Percentiles rank a stretch among this genome's conserved stretches.
phyloP scores from a whole-genome alignment of 345 rosid species.

The Corchorus capsularis region DNA sequence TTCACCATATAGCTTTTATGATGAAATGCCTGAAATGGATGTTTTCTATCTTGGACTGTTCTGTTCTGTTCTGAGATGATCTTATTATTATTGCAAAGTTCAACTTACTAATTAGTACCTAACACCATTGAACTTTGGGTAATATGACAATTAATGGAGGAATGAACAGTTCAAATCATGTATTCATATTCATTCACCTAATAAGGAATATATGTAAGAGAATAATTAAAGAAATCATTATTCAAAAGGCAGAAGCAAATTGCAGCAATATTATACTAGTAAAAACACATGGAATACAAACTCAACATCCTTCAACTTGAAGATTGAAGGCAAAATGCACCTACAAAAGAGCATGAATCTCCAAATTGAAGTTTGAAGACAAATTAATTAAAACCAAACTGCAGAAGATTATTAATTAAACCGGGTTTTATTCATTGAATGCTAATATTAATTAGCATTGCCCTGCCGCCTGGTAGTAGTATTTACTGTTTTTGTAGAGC shows the following conservation, averaged over 20 bases:
- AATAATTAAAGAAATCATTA: neutral
- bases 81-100: too few species aligned
- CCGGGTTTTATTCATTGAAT: neutral
- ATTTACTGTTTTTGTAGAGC: constrained; percentile 33
- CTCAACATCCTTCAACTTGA: neutral
- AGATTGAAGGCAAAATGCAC: too few species aligned
- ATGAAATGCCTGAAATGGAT: too few species aligned
- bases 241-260: neutral
- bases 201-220: neutral
- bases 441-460: neutral
- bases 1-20: too few species aligned
- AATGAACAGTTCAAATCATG: neutral
- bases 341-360: too few species aligned
- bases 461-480: neutral
- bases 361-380: too few species aligned
- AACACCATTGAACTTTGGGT: too few species aligned
- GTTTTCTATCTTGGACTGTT: too few species aligned
- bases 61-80: too few species aligned
- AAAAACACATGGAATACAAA: neutral
- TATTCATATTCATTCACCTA: neutral
- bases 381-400: neutral
- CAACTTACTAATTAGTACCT: too few species aligned
- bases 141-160: too few species aligned
- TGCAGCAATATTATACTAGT: neutral
- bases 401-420: neutral